Conservation (phyloP, 805 yeast species). For the Nakazawaea ambrosiae region DNA sequence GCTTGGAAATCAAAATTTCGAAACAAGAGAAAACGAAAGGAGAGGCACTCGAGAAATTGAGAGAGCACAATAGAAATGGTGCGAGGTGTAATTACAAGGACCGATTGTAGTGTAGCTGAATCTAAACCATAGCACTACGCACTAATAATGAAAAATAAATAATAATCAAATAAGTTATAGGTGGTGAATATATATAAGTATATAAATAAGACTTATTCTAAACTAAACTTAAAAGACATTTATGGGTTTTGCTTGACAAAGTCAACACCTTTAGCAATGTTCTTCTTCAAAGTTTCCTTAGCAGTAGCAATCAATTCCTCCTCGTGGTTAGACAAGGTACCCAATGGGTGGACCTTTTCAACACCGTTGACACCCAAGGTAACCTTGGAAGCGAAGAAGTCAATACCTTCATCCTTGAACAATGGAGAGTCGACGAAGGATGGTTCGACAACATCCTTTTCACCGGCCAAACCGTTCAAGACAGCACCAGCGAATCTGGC, state of each 20-base stretch:
- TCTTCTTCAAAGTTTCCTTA: constrained; percentile 82
- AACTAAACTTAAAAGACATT: too few relatives aligned
- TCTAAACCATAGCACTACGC: too few relatives aligned
- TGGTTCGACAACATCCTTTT: constrained; percentile 41
- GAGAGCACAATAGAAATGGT: too few relatives aligned
- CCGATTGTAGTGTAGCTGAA: too few relatives aligned
- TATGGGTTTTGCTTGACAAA: constrained; percentile 72
- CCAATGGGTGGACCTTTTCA: constrained; percentile 71
- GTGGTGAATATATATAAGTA: too few relatives aligned
- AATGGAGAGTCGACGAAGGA: constrained; percentile 67
- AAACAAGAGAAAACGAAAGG: too few relatives aligned
- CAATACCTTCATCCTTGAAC: constrained; percentile 83
- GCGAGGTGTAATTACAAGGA: too few relatives aligned
- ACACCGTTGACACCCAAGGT: constrained; percentile 92
- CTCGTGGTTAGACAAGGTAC: constrained; percentile 69
- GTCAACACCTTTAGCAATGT: constrained; percentile 89
- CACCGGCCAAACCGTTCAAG: constrained; percentile 46
- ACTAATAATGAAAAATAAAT: too few relatives aligned
- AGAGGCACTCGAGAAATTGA: too few relatives aligned
- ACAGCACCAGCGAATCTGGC: constrained; percentile 66
- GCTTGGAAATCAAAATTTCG: too few relatives aligned
- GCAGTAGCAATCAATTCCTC: constrained; percentile 76
- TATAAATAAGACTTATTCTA: too few relatives aligned
- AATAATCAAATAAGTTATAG: too few relatives aligned
- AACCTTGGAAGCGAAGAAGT: constrained; percentile 93